Conservation (phyloP, 1,284 basidiomycete species). For the Athelia sp. region DNA sequence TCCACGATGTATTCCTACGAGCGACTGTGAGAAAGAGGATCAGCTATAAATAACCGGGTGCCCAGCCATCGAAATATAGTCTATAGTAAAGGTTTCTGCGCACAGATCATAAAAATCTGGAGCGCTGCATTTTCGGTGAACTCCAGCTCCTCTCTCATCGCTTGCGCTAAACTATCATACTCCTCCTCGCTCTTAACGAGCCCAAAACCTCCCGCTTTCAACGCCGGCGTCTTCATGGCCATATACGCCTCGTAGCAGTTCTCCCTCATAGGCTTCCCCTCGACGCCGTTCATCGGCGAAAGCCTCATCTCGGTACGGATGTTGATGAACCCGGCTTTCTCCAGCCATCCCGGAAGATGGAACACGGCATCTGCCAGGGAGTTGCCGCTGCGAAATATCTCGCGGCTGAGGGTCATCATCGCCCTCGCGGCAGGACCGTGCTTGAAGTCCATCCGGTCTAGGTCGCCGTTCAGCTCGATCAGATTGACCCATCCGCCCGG, state of each 20-base stretch:
- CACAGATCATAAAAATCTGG: too few relatives aligned
- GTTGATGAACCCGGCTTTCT: conserved; percentile 16
- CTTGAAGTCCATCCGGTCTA: conserved; percentile 1
- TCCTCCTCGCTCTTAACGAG: not conserved
- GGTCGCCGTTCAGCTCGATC: conserved; percentile 16
- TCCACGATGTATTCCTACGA: too few relatives aligned
- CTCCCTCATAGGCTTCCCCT: conserved; percentile 6
- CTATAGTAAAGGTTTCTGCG: too few relatives aligned
- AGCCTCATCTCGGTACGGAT: conserved; percentile 10
- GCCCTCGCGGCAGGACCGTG: conserved; percentile 10
- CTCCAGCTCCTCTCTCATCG: too few relatives aligned
- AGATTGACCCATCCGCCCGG: conserved; percentile 25
- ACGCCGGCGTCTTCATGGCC: not conserved
- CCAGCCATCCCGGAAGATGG: conserved; percentile 13
- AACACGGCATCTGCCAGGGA: conserved; percentile 11
- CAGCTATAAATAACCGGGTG: too few relatives aligned
- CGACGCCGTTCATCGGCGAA: conserved; percentile 12
- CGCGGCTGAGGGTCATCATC: conserved; percentile 6
- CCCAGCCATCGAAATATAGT: too few relatives aligned
- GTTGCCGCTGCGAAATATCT: conserved; percentile 12
- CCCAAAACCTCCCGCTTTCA: not conserved
- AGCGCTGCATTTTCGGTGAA: too few relatives aligned
- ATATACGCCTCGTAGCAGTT: not conserved
- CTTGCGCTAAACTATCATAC: not conserved
- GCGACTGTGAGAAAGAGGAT: too few relatives aligned